Evolutionary conservation across 2,329 filamentous ascomycete species (phyloP), one percentile per base, ranked within the genome.

Genomic region (Aspergillus texensis): DNA sequence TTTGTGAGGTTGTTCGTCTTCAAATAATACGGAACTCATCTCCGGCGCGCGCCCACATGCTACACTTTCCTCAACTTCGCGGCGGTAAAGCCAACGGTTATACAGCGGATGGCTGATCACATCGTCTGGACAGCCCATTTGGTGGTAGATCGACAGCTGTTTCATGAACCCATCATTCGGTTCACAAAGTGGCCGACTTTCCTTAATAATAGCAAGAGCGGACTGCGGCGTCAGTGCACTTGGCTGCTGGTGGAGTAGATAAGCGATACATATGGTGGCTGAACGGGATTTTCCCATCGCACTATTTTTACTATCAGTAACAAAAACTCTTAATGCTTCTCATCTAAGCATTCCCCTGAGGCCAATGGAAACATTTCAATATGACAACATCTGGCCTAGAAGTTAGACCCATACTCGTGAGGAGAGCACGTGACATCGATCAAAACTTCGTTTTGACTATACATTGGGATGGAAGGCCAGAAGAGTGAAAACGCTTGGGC

Each of bases 211-310:
- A 30, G 84, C 82, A 57, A 98, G 81, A 2, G 94, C 93, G 53
- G 91, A 88, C 68, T 82, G 76, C 62, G 85, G 81, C 68, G 80
- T 82, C 69, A 85, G 79, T 69, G 88, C 84, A 70, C 85, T 86
- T 78, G 86, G 89, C 67, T 79, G 71, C 58, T 67, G 71, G 67
- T 85, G 83, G 77, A 98, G 90, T 57, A 98, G 83, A 78, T 94
- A 98, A 65, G 95, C 94, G 62, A 96, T 86, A 60, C 92, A 86
- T 68, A 92, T 87, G 36, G 93, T 90, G 68, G 94, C 91, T 55
- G 94, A 98, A 63, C 95, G 91, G 39, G 94, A 97, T 80, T 96
- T 96, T 59, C 95, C 95, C 89, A 97, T 97, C 26, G 93, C 94
- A 84, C 95, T 97, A 57, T 80, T 50, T 28, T 50, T 28, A 26